phyloP scores from a whole-genome alignment of 2,329 filamentous ascomycete genomes.

The Colletotrichum tofieldiae region DNA sequence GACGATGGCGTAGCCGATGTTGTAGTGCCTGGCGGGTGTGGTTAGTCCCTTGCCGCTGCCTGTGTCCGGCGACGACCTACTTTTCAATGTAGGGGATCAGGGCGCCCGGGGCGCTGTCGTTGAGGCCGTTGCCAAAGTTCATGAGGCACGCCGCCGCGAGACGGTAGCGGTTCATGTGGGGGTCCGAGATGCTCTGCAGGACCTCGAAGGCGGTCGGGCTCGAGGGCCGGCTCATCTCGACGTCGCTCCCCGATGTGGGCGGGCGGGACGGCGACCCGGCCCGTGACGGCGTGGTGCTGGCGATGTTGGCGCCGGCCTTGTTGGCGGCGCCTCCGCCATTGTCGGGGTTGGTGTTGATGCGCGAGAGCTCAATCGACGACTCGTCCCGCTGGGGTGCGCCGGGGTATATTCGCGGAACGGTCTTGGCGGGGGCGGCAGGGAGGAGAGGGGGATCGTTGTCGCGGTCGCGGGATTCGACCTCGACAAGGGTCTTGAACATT shows the following conservation, averaged over 20 bases:
- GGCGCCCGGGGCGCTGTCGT: conserved; percentile 83
- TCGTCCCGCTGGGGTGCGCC: conserved; percentile 54
- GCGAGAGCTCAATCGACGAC: conserved; percentile 50
- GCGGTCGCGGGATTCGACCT: conserved; percentile 49
- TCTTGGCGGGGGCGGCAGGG: conserved; percentile 53
- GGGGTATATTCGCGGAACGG: conserved; percentile 57
- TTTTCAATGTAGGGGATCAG: conserved; percentile 86
- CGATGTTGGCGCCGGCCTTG: not conserved
- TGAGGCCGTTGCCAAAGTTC: conserved; percentile 79
- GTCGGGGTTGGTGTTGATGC: conserved; percentile 38
- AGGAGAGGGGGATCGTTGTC: conserved; percentile 44
- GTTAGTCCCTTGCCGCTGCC: not conserved
- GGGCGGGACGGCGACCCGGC: conserved; percentile 27
- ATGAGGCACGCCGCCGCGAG: conserved; percentile 76
- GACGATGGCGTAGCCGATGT: conserved; percentile 83
- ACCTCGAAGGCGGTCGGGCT: conserved; percentile 63
- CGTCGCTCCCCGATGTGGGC: conserved; percentile 46
- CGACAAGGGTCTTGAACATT: conserved; percentile 52
- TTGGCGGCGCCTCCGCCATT: not conserved
- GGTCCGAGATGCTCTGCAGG: conserved; percentile 71
- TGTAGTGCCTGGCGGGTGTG: conserved; percentile 68
- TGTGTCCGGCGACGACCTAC: conserved; percentile 49
- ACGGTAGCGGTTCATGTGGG: conserved; percentile 79
- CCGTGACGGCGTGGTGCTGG: not conserved
- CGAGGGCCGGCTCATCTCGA: conserved; percentile 70